phyloP scores from a whole-genome alignment of 1,284 basidiomycete genomes.

The Mycosarcoma maydis region DNA sequence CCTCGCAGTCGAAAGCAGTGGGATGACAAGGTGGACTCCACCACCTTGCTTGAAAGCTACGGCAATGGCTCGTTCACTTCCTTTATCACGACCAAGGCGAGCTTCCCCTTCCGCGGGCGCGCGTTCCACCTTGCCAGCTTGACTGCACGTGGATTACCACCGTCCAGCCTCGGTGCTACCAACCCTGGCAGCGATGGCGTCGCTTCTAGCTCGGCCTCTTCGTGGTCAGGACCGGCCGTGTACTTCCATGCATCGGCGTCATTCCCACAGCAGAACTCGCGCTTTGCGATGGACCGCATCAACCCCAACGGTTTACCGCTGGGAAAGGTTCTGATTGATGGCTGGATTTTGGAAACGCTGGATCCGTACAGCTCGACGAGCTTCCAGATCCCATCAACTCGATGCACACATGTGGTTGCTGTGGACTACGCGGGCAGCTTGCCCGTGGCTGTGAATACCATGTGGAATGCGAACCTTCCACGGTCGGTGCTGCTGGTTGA shows the following conservation, averaged over 20 bases:
- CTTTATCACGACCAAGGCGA: constrained; percentile 72
- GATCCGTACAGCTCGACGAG: constrained; percentile 96
- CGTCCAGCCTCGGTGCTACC: constrained; percentile 22
- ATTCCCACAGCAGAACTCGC: constrained; percentile 77
- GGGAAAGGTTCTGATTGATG: constrained; percentile 86
- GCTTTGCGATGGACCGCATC: constrained; percentile 75
- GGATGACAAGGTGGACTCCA: constrained; percentile 84
- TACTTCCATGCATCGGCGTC: constrained; percentile 68
- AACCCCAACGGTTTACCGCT: constrained; percentile 81
- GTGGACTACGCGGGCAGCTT: constrained; percentile 89
- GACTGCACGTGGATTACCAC: constrained; percentile 71
- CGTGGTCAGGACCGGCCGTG: constrained; percentile 68
- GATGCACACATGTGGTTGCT: constrained; percentile 86
- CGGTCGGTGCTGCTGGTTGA: constrained; percentile 65
- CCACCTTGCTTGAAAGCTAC: constrained; percentile 79
- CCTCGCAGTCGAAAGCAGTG: constrained; percentile 76
- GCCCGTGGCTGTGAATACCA: constrained; percentile 85
- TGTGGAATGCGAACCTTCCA: constrained; percentile 76
- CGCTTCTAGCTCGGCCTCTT: constrained; percentile 67
- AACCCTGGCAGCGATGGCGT: constrained; percentile 24
- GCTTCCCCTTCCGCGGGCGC: constrained; percentile 90
- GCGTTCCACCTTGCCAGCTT: constrained; percentile 84
- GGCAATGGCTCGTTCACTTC: constrained; percentile 76
- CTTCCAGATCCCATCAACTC: constrained; percentile 91
- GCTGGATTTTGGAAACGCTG: constrained; percentile 95